Evolutionary conservation across 441 rosid genomes (phyloP).

Genomic region (Bruguiera hainesii): DNA sequence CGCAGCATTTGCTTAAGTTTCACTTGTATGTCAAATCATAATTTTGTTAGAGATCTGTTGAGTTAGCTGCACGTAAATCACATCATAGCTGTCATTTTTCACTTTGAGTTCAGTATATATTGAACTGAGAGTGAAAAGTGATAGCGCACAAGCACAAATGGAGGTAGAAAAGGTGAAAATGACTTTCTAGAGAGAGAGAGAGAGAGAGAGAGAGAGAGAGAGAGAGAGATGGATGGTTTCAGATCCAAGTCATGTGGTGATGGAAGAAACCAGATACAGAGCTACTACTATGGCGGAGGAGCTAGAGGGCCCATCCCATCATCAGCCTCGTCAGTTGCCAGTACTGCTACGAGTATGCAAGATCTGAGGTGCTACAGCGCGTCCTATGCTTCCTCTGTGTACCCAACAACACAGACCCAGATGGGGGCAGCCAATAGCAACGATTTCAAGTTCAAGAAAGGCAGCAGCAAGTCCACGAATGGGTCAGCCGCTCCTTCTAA

Average conservation of each 20-base stretch:
- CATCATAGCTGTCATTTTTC: too few relatives aligned
- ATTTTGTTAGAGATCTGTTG: too few relatives aligned
- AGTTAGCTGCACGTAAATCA: too few relatives aligned
- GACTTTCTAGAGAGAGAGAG: not conserved
- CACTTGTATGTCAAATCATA: too few relatives aligned
- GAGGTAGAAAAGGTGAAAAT: not conserved
- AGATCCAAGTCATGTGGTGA: slow-evolving; percentile 44
- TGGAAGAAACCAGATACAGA: slow-evolving; percentile 34
- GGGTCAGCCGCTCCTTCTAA: slow-evolving; percentile 29
- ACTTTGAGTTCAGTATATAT: too few relatives aligned
- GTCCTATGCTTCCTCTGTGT: slow-evolving; percentile 36
- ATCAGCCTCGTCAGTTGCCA: slow-evolving; percentile 2
- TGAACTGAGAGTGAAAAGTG: too few relatives aligned
- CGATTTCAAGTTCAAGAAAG: slow-evolving; percentile 43
- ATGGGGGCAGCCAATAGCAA: slow-evolving; percentile 7
- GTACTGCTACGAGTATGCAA: slow-evolving; percentile 35
- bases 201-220: not conserved
- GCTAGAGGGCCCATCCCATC: slow-evolving; percentile 12
- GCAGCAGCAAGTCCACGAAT: slow-evolving; percentile 32
- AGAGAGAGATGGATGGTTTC: slow-evolving; percentile 38
- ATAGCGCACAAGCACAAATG: too few relatives aligned
- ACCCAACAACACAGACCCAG: slow-evolving; percentile 28
- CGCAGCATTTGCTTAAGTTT: too few relatives aligned
- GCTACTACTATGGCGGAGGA: slow-evolving; percentile 11
- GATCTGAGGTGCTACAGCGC: slow-evolving; percentile 72